A percentile compares a stretch with the other conserved stretches of the same genome.
Evolutionary conservation across 129 eudicot genomes (phyloP).

Genomic region (Mikania micrantha): DNA sequence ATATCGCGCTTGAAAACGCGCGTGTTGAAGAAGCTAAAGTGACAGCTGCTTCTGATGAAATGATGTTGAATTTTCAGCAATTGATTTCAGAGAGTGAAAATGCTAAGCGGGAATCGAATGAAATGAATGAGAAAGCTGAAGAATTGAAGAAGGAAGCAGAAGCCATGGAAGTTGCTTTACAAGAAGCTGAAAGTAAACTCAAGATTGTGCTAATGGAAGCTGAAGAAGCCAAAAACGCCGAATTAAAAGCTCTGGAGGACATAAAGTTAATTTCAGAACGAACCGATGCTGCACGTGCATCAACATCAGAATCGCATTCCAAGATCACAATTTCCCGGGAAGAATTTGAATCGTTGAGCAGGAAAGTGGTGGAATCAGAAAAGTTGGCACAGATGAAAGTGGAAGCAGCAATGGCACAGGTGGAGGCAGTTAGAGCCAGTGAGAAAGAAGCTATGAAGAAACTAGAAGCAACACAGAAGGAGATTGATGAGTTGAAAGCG

Average conservation of each 20-base stretch:
- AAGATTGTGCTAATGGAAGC: conserved; percentile 52
- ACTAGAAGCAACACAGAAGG: conserved; percentile 61
- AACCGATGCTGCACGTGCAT: conserved; percentile 69
- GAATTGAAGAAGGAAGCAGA: conserved; percentile 64
- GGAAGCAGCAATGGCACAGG: conserved; percentile 92
- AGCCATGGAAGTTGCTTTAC: conserved; percentile 36
- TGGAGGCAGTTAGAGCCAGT: conserved; percentile 86
- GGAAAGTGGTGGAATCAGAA: conserved; percentile 73
- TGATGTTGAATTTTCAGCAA: conserved; percentile 57
- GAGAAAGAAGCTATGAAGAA: conserved; percentile 73
- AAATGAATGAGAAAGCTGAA: conserved; percentile 58
- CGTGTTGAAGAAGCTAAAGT: conserved; percentile 62
- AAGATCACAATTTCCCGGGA: conserved; percentile 70
- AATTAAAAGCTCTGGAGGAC: conserved; percentile 55
- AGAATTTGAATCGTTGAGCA: conserved; percentile 66
- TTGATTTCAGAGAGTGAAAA: conserved; percentile 52
- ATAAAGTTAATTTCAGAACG: conserved; percentile 57
- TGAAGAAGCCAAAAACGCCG: conserved; percentile 76
- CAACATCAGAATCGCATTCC: conserved; percentile 68
- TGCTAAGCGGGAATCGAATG: conserved; percentile 62
- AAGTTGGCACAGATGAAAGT: conserved; percentile 71
- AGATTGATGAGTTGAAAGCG: conserved; percentile 64
- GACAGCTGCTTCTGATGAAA: conserved; percentile 61
- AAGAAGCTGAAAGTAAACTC: conserved; percentile 62
- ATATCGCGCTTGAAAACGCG: conserved; percentile 64